Conservation (phyloP, 108 stramenopile genomes). For the Fistulifera pelliculosa region DNA sequence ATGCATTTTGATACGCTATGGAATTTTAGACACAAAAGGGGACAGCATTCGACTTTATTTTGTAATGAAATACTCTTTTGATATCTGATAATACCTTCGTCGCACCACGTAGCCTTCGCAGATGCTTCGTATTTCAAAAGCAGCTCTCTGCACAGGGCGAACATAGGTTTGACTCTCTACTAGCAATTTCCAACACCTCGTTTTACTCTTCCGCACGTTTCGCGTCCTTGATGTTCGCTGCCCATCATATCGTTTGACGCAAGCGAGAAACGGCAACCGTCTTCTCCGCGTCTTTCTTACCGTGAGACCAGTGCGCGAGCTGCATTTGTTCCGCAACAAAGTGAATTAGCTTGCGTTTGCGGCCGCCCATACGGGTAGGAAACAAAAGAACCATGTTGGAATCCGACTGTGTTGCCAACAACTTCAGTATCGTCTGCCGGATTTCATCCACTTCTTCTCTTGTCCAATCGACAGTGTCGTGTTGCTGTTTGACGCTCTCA, state of each 20-base stretch:
- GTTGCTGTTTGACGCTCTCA: background rate
- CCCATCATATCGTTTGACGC: background rate
- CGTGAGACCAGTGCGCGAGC: conserved; percentile 49
- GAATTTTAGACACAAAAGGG: no score
- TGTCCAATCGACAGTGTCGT: conserved; percentile 45
- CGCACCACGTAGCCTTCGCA: no score
- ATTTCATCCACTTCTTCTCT: conserved; percentile 39
- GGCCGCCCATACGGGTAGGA: conserved; percentile 40
- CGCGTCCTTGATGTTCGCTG: no score
- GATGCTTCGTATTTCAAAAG: no score
- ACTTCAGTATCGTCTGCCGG: conserved; percentile 19
- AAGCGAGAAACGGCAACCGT: conserved; percentile 39
- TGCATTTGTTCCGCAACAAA: conserved; percentile 44
- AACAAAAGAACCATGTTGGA: conserved; percentile 11
- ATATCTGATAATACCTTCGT: no score
- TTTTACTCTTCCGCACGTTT: no score
- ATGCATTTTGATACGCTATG: no score
- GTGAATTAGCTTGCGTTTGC: conserved; percentile 60
- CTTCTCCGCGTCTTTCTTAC: conserved; percentile 48
- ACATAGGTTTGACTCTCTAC: no score
- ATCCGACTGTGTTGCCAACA: conserved; percentile 14
- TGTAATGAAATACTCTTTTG: no score
- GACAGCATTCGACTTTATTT: no score
- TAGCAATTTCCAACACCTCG: no score
- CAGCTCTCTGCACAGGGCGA: no score